Conservation (phyloP, 2,329 filamentous ascomycete genomes). For the Drechslerella stenobrocha region DNA sequence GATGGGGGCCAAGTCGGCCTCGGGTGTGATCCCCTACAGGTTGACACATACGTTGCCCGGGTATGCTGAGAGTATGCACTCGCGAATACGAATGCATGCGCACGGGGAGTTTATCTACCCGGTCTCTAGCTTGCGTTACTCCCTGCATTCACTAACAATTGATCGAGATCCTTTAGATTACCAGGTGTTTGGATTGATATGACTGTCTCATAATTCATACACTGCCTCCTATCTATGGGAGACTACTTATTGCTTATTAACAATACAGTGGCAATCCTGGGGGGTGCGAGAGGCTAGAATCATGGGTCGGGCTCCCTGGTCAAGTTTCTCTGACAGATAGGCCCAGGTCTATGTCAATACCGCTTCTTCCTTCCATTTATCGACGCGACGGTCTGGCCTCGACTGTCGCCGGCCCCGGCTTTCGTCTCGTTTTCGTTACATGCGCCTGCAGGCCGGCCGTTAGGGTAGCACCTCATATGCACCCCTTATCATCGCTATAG, state of each 20-base stretch:
- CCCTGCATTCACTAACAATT: background rate
- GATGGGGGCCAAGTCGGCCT: too few relatives aligned
- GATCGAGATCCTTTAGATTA: constrained; percentile 5
- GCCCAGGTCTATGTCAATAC: background rate
- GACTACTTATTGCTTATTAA: background rate
- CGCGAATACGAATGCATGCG: constrained; percentile 4
- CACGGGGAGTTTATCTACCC: constrained; percentile 8
- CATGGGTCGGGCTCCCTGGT: background rate
- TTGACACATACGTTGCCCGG: too few relatives aligned
- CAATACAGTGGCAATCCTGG: background rate
- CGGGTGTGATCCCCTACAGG: too few relatives aligned
- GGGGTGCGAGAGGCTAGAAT: background rate
- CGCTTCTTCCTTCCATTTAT: constrained; percentile 6
- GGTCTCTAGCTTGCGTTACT: background rate
- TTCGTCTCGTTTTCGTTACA: constrained; percentile 11
- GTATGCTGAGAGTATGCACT: background rate
- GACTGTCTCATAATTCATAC: background rate
- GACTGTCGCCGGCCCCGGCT: constrained; percentile 3
- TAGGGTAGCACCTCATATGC: background rate
- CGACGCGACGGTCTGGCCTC: constrained; percentile 2
- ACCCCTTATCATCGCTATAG: constrained; percentile 1
- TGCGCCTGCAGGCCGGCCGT: constrained; percentile 8
- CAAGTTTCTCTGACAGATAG: background rate
- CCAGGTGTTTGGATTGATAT: background rate
- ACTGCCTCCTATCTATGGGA: background rate